A percentile compares a stretch with the other conserved stretches of the same genome.
Evolutionary conservation across 1,284 basidiomycete species (phyloP).

Genomic region (Xanthoconium separans): DNA sequence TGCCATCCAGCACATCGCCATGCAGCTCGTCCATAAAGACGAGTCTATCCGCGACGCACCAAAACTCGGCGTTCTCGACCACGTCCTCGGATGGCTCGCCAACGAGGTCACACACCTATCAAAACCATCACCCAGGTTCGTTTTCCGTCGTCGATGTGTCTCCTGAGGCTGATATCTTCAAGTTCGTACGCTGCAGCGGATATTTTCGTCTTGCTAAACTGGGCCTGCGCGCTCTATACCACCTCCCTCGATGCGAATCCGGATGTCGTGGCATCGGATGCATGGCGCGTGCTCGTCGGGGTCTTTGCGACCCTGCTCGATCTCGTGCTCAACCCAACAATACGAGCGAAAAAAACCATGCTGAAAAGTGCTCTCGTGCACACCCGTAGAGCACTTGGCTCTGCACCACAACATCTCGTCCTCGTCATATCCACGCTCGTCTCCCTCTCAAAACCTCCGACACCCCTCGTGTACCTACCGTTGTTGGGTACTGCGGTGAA

Average conservation of each 20-base stretch:
- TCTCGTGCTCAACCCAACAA: constrained; percentile 49
- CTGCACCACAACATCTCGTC: constrained; percentile 48
- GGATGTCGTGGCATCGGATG: constrained; percentile 43
- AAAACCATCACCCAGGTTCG: constrained; percentile 52
- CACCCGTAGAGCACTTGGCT: constrained; percentile 62
- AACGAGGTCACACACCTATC: constrained; percentile 58
- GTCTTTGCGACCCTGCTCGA: constrained; percentile 61
- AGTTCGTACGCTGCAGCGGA: constrained; percentile 61
- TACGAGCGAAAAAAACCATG: constrained; percentile 56
- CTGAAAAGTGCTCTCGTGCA: constrained; percentile 60
- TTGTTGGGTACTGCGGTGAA: constrained; percentile 62
- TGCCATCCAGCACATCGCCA: constrained; percentile 65
- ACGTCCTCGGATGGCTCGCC: constrained; percentile 71
- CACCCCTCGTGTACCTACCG: constrained; percentile 48
- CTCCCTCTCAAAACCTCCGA: constrained; percentile 47
- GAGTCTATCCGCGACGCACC: constrained; percentile 39
- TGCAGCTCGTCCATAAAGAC: constrained; percentile 61
- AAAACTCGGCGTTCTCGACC: constrained; percentile 60
- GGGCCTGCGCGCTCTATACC: constrained; percentile 68
- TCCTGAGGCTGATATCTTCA: constrained; percentile 25
- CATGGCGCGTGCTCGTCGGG: constrained; percentile 51
- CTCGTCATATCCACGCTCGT: constrained; percentile 51
- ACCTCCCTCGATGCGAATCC: constrained; percentile 45
- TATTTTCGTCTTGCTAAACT: constrained; percentile 71
- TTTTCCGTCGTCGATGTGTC: background rate